A percentile compares a stretch with the other conserved stretches of the same genome.
These are phyloP conservation scores for Scenedesmus sp. DNA, from an alignment of 163 green algal genomes.

Conservation along the genomic window DNA sequence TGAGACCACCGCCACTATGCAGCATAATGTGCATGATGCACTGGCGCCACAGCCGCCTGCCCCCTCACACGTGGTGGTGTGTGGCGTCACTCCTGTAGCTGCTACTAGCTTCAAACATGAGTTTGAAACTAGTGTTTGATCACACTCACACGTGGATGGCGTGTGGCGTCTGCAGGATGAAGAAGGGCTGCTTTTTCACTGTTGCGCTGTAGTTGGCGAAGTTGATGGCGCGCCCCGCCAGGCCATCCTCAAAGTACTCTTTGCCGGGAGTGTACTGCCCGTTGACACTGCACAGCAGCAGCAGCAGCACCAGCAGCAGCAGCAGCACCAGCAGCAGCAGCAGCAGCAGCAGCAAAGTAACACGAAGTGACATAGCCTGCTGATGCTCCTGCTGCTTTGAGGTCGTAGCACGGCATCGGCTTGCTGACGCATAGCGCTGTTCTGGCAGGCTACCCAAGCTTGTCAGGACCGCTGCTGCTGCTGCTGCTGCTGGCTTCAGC, in stretches of 20 bases:
- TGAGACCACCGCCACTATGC: no score
- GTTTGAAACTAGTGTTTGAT: no score
- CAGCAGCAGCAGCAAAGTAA: neutral
- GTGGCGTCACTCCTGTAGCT: no score
- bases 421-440: no score
- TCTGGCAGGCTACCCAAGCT: no score
- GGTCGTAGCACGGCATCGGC: no score
- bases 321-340: neutral
- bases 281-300: neutral
- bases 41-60: no score
- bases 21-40: no score
- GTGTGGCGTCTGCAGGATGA: slow-evolving; percentile 18
- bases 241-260: neutral
- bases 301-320: neutral
- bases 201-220: neutral
- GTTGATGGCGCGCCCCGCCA: neutral
- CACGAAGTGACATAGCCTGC: neutral
- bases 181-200: slow-evolving; percentile 19
- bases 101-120: neutral
- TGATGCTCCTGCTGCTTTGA: neutral
- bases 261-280: neutral
- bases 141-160: slow-evolving; percentile 13
- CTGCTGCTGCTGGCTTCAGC: neutral
- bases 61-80: no score
- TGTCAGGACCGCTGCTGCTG: neutral